Percentiles rank a stretch among this genome's conserved stretches.
Evolutionary conservation across 2,329 filamentous ascomycete species (phyloP).

Genomic region (Coleophoma cylindrospora): DNA sequence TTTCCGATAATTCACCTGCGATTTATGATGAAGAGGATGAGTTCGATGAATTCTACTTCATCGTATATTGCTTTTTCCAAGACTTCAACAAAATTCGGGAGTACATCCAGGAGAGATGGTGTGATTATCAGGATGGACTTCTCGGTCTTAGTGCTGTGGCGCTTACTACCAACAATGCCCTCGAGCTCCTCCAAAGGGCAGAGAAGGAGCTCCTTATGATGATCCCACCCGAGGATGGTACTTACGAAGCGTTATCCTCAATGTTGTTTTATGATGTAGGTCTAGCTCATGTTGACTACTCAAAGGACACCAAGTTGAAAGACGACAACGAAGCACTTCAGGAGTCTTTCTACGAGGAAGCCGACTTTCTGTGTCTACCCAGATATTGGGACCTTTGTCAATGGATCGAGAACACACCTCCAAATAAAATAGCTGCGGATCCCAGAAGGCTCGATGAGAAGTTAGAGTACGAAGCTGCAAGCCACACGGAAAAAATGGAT

Average conservation of each 20-base stretch:
- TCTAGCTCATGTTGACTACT: conserved; percentile 24
- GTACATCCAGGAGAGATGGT: conserved; percentile 26
- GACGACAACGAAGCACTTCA: conserved; percentile 16
- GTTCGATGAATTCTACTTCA: conserved; percentile 25
- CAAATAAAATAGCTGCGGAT: conserved; percentile 21
- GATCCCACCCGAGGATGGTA: conserved; percentile 11
- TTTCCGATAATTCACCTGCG: neutral
- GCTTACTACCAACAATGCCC: conserved; percentile 27
- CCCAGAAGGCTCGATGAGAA: conserved; percentile 3
- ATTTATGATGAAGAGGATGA: conserved; percentile 7
- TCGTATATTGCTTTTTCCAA: conserved; percentile 30
- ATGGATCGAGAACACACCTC: conserved; percentile 11
- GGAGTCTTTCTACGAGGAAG: conserved; percentile 19
- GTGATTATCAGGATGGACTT: conserved; percentile 24
- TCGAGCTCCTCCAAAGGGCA: conserved; percentile 25
- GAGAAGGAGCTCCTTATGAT: conserved; percentile 19
- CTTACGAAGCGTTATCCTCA: conserved; percentile 21
- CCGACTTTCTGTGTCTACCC: conserved; percentile 23
- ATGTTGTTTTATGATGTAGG: conserved; percentile 22
- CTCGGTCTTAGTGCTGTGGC: conserved; percentile 20
- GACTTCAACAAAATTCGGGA: conserved; percentile 27
- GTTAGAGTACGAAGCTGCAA: conserved; percentile 16
- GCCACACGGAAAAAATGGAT: conserved; percentile 8
- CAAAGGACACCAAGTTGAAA: conserved; percentile 11
- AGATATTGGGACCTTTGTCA: conserved; percentile 13